A percentile compares a stretch with the other conserved stretches of the same genome.
Evolutionary conservation across 202 grass and related monocot genomes (phyloP).

Genomic region (Zizania palustris): DNA sequence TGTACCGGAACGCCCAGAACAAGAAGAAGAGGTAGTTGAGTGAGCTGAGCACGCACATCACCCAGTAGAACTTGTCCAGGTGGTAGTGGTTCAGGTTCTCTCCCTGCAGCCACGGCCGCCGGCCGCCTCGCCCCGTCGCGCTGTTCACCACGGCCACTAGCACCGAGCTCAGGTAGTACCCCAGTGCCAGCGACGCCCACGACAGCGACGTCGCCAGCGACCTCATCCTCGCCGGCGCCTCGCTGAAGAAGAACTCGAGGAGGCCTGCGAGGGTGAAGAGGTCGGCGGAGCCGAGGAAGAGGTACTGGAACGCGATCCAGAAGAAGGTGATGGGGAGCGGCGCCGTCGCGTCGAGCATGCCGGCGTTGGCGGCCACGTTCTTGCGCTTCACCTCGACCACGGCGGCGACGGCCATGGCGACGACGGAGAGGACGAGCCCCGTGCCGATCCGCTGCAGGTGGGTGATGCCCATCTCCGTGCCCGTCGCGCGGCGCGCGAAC

Average conservation of each 20-base stretch:
- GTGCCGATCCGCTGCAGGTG: slow-evolving; percentile 90
- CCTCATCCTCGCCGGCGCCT: slow-evolving; percentile 83
- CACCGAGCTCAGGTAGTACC: slow-evolving; percentile 86
- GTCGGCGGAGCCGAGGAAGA: slow-evolving; percentile 86
- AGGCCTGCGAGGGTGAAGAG: slow-evolving; percentile 89
- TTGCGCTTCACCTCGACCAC: slow-evolving; percentile 88
- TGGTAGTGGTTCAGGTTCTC: slow-evolving; percentile 66
- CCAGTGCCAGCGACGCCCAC: slow-evolving; percentile 90
- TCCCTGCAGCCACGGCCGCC: slow-evolving; percentile 67
- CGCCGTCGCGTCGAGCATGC: slow-evolving; percentile 37
- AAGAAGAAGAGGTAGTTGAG: slow-evolving; percentile 73
- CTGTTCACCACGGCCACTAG: slow-evolving; percentile 84
- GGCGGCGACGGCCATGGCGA: slow-evolving; percentile 92
- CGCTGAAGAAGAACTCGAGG: slow-evolving; percentile 97
- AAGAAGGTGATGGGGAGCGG: slow-evolving; percentile 88
- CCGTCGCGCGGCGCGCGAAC: slow-evolving; percentile 60
- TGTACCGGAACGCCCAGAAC: slow-evolving; percentile 66
- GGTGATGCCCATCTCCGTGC: slow-evolving; percentile 78
- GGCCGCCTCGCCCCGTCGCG: slow-evolving; percentile 42
- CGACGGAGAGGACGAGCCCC: slow-evolving; percentile 72
- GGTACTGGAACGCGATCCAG: slow-evolving; percentile 95
- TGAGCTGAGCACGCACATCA: slow-evolving; percentile 69
- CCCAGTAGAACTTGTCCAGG: slow-evolving; percentile 92
- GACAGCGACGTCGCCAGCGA: slow-evolving; percentile 88
- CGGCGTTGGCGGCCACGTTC: slow-evolving; percentile 45